These are phyloP conservation scores for Morella rubra DNA, from an alignment of 306 rosid species.

Conservation along the genomic window DNA sequence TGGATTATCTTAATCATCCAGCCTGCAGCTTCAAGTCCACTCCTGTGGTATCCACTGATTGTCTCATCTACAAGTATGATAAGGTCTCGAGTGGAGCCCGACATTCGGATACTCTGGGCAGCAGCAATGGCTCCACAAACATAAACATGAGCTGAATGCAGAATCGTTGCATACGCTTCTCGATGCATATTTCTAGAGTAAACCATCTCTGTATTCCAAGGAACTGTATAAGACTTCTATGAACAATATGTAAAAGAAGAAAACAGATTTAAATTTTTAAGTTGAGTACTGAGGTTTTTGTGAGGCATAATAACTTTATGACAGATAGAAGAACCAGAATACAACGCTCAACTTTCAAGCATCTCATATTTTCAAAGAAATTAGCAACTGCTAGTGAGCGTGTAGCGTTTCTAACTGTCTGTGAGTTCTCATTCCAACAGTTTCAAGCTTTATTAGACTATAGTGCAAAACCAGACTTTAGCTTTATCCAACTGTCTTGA, in stretches of 20 bases:
- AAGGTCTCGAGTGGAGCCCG: constrained; percentile 84
- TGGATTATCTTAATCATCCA: constrained; percentile 84
- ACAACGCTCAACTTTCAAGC: not conserved
- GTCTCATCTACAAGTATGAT: constrained; percentile 90
- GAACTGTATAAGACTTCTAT: constrained; percentile 22
- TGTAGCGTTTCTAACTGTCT: not conserved
- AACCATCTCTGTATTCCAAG: constrained; percentile 54
- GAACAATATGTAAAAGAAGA: constrained; percentile 10
- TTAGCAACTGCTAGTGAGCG: not conserved
- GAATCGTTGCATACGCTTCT: constrained; percentile 94
- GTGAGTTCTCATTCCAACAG: not conserved
- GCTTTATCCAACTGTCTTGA: not conserved
- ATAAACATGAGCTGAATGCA: constrained; percentile 89
- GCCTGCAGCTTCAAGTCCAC: constrained; percentile 94
- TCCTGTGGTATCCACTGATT: constrained; percentile 71
- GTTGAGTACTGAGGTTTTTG: no score
- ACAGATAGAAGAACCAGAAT: not conserved
- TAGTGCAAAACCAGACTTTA: no score
- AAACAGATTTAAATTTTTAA: not conserved
- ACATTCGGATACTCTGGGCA: constrained; percentile 90
- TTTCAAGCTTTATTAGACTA: no score
- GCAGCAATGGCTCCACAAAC: constrained; percentile 97
- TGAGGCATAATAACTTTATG: not conserved
- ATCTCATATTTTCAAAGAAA: not conserved
- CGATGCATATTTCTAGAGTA: constrained; percentile 61